Base-by-base conservation (phyloP, 306 rosid genomes). In the Mimosa bimucronata region DNA sequence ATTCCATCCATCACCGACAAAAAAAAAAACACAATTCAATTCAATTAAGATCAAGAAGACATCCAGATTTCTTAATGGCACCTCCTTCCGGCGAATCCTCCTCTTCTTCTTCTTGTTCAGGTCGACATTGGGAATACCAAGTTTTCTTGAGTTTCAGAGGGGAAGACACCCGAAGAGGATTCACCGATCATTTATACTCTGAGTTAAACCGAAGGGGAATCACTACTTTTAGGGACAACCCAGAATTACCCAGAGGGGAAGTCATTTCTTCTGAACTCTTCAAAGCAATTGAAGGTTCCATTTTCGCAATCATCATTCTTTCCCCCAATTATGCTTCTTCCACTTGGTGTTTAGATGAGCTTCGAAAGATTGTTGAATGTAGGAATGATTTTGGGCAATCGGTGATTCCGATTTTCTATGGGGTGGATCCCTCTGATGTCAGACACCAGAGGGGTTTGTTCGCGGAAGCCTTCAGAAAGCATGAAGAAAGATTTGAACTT, bases 301-400 rank as follows among this genome's bases (percentile, higher is more conserved):
- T 60, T 34, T 60, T 10, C 30, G 37, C 37, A 1, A 26, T 60
- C 14, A 26, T 60, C 34, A 37, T 60, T 11, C 66, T 60, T 7
- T 60, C 66, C 1, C 66, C 66, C 15, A 60, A 60, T 13, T 60
- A 60, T 60, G 66, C 66, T 60, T 60, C 18, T 25, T 60, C 66
- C 66, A 60, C 37, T 3, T 60, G 66, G 66, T 60, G 66, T 60
- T 60, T 60, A 37, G 66, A 60, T 26, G 66, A 60, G 66, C 66
- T 60, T 30, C 37, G 18, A 60, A 26, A 11, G 16, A 60, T 60
- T 12, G 34, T 60, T 5, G 66, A 60, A 30, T 60, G 66, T 37
- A 3, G 34, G 18, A 12, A 12, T 10, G 4, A 25, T 26, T 0
- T 60, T 5, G 37, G 66, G 66, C 66, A 60, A 60, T 25, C 18